Evolutionary conservation across 139 green algal genomes (phyloP).

Genomic region (Chlamydomonas asymmetrica): DNA sequence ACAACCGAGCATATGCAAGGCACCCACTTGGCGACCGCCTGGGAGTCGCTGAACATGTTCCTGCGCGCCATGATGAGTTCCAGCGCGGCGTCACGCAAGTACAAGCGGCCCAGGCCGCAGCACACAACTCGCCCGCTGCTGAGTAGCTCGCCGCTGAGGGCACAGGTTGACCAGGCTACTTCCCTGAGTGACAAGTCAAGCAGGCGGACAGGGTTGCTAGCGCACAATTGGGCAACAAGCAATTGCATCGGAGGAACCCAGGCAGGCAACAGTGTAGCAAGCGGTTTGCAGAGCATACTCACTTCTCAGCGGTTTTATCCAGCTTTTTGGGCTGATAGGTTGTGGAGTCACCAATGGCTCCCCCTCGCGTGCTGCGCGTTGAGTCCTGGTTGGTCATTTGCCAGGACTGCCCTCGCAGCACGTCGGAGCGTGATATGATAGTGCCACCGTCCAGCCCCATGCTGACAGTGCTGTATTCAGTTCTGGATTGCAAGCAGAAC

Average conservation of each 20-base stretch:
- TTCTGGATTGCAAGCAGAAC: no score
- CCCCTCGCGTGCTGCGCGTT: not conserved
- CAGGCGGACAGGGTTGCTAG: not conserved
- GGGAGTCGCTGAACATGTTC: not conserved
- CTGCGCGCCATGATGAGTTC: not conserved
- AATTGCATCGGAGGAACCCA: not conserved
- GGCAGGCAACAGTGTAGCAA: not conserved
- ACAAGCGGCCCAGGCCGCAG: slow-evolving; percentile 11
- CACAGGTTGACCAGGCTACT: slow-evolving; percentile 20
- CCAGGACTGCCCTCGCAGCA: slow-evolving; percentile 8
- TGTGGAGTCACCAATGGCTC: not conserved
- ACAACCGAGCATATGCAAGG: not conserved
- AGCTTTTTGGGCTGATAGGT: not conserved
- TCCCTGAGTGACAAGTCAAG: not conserved
- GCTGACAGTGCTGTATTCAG: not conserved
- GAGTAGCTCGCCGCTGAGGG: slow-evolving; percentile 19
- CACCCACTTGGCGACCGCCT: not conserved
- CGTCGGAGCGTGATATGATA: not conserved
- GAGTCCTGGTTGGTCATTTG: slow-evolving; percentile 3
- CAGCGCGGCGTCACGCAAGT: slow-evolving; percentile 2
- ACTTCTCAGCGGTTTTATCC: slow-evolving; percentile 7
- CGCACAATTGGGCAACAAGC: no score
- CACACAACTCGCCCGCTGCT: slow-evolving; percentile 5
- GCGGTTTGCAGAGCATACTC: not conserved
- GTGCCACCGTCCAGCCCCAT: slow-evolving; percentile 19